Evolutionary conservation across 2,329 filamentous ascomycete genomes (phyloP), one percentile per base, ranked within the genome.

Genomic region (Acephala macrosclerotiorum): DNA sequence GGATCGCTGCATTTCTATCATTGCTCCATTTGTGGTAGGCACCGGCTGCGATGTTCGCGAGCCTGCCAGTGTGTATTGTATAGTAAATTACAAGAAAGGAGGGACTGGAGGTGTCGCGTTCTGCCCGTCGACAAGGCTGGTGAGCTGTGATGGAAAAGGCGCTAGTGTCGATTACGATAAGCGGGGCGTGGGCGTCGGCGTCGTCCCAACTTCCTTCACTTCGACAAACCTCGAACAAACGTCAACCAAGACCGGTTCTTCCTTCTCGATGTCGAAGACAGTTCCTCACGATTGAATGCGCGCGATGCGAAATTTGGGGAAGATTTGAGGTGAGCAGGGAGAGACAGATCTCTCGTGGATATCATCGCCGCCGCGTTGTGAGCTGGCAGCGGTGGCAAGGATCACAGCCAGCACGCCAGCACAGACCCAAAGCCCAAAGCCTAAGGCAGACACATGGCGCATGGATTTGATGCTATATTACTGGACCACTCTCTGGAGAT

Each of bases 1-100:
- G 66, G 75, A 77, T 68, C 75, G 74, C 71, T 77, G 75, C 75
- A 76, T 77, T 70, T 70, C 67, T 70, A 75, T 76, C 75, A 77
- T 76, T 65, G 64, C 73, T 75, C 73, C 72, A 77, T 77, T 67
- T 75, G 72, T 26, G 66, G 60, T 63, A n/a, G 35, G 38, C 26
- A 60, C 64, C 67, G 64, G 61, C 56, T 70, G 68, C 68, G 60
- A 69, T 70, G 38, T n/a, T 12, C 70, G 71, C 73, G 71, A 73
- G 73, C 73, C 69, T 72, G 63, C 68, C 60, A 65, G 66, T 66
- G 53, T 20, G 49, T 60, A 36, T n/a, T 18, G 38, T 26, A 57
- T 40, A 18, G 22, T 22, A 26, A 40, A 26, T n/a, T 29, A 40
- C 25, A 60, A 5, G 38, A 20, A 38, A 49, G 20, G 33, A 18